Evolutionary conservation across 176 grass and related monocot genomes (phyloP), one percentile per base, ranked within the genome.

Genomic region (Triticum turgidum): DNA sequence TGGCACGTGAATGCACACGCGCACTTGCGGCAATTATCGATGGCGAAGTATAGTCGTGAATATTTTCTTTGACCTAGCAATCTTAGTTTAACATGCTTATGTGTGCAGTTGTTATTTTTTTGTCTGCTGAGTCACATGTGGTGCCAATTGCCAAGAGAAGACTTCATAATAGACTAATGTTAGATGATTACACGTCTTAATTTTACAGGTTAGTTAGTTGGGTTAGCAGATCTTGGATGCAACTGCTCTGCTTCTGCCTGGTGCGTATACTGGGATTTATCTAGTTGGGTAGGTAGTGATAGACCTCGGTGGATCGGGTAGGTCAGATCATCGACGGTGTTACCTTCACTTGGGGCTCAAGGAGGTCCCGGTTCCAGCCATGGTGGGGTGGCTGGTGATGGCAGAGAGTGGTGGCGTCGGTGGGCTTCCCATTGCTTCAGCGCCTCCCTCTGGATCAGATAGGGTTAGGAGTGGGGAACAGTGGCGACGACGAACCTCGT

Each of bases 221-320:
- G 45, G 14, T 32, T 76, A 76, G 13, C 45, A 52, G 7, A 20
- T 76, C 45, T 9, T 51, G 24, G 42, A 76, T 76, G 73, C 24
- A 75, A 51, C 13, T 30, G 22, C 69, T 49, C 38, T 78, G 78
- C 10, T 78, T 11, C 12, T 90, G 79, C 71, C 74, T 82, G 25
- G 59, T 44, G 78, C 29, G 6, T 59, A 2, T 59, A 59, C 18
- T 59, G 18, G 18, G 9, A 70, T 21, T 18, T 34, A 78, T 78
- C 11, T 6, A 79, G 59, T 63, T 29, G 18, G 29, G 27, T 78
- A 32, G 42, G 64, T 24, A 24, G 27, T n/a, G n/a, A n/a, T n/a
- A n/a, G n/a, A n/a, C n/a, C n/a, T n/a, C n/a, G n/a, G n/a, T n/a
- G n/a, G n/a, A n/a, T n/a, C n/a, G n/a, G n/a, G n/a, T n/a, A n/a